These are phyloP conservation scores for Phytophthora aleatoria DNA, from an alignment of 352 stramenopile species.

Conservation along the genomic window DNA sequence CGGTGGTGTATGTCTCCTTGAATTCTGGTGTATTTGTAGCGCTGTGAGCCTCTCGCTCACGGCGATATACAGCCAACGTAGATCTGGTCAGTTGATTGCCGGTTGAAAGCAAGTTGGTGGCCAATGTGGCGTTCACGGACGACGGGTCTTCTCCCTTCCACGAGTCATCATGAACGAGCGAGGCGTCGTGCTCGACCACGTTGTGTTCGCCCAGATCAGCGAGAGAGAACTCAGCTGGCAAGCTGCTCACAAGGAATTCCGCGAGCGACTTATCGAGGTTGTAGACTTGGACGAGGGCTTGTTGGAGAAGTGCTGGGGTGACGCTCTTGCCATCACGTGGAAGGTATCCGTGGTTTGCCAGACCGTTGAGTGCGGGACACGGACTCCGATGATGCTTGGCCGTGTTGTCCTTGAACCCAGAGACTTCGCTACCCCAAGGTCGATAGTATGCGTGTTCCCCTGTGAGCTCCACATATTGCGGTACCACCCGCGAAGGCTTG, in stretches of 20 bases:
- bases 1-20: slow-evolving; percentile 35
- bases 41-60: slow-evolving; percentile 50
- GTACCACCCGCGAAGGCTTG: not conserved
- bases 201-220: slow-evolving; percentile 60
- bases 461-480: slow-evolving; percentile 8
- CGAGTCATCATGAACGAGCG: slow-evolving; percentile 67
- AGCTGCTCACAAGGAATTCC: slow-evolving; percentile 34
- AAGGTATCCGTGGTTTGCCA: slow-evolving; percentile 73
- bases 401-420: slow-evolving; percentile 41
- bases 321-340: slow-evolving; percentile 62
- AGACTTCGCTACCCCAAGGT: slow-evolving; percentile 40
- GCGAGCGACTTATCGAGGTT: slow-evolving; percentile 46
- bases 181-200: slow-evolving; percentile 78
- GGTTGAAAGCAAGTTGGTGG: slow-evolving; percentile 38
- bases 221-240: slow-evolving; percentile 53
- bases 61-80: slow-evolving; percentile 49
- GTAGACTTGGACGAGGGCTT: slow-evolving; percentile 50
- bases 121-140: slow-evolving; percentile 52
- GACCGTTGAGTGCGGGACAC: slow-evolving; percentile 66
- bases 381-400: slow-evolving; percentile 52
- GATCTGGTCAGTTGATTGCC: slow-evolving; percentile 41
- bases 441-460: slow-evolving; percentile 44
- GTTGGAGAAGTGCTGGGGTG: slow-evolving; percentile 36
- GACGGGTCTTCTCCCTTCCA: slow-evolving; percentile 49
- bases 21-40: slow-evolving; percentile 48